Evolutionary conservation across 1,139 yeast species (phyloP).

Genomic region (Pichia sp.): DNA sequence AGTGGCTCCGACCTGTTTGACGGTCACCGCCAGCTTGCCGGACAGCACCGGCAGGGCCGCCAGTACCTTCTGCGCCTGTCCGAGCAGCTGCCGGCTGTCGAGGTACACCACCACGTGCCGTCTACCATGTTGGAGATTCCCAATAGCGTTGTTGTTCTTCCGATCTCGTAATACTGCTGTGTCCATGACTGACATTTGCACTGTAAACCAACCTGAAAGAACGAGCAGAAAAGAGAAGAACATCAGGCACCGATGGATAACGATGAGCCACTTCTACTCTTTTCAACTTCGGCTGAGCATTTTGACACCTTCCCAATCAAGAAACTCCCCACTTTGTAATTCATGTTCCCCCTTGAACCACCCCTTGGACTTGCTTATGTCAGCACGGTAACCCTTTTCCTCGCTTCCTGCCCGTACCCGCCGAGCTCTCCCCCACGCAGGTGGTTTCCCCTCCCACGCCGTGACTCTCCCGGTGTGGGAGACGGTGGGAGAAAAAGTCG

Average conservation of each 20-base stretch:
- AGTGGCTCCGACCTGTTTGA: neutral
- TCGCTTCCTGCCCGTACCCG: neutral
- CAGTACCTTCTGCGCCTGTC: neutral
- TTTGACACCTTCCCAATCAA: neutral
- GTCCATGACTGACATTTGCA: no score
- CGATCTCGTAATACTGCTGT: no score
- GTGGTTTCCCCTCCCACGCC: no score
- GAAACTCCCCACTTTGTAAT: neutral
- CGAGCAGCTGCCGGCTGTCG: neutral
- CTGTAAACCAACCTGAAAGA: no score
- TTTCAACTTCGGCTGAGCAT: neutral
- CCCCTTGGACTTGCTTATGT: neutral
- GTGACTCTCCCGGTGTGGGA: no score
- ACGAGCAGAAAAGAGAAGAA: no score
- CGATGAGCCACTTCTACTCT: neutral
- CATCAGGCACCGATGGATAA: no score
- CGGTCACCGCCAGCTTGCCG: neutral
- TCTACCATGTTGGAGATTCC: no score
- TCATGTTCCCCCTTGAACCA: neutral
- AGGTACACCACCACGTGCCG: neutral
- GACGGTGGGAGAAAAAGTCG: no score
- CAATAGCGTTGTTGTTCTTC: no score
- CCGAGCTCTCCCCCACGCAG: no score
- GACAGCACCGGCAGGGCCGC: no score
- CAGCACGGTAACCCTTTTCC: neutral